Base-by-base conservation (phyloP, 2,329 filamentous ascomycete genomes). In the Pseudogymnoascus sp. region DNA sequence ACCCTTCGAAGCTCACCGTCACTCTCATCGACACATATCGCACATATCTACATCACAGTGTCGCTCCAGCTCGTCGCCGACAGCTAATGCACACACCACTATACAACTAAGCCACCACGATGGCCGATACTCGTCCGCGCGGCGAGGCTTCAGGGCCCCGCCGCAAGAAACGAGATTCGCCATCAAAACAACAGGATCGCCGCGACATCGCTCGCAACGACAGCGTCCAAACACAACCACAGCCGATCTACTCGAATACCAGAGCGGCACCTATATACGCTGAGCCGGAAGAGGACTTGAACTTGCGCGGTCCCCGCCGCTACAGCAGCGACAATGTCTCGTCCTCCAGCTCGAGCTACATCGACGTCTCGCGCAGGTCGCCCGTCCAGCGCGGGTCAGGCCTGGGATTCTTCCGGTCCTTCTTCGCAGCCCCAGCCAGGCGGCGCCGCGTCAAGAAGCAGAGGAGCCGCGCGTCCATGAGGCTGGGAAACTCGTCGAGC, bases 341-440 rank as follows among this genome's bases (percentile, higher is more conserved):
- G 61, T 84, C 79, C 37, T 80, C 80, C 41, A 82, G 80, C 14
- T 80, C 79, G 14, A 87, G 85, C 1, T 78, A 86, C 61, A 73
- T 89, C 60, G 86, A 90, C 68, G 86, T 90, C 59, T 88, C 87
- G 57, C 79, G 79, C 38, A 75, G 78, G 54, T 78, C 79, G 59
- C 77, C 77, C 16, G 75, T 74, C 39, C 77, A 76, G 6, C 75
- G 78, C 60, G 74, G 77, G 39, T 30, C 30, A 14, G 33, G 16
- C 35, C 78, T 81, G 63, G 82, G 85, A 38, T 78, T 84, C 60
- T 75, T 91, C 43, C 75, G 75, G 61, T 79, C 83, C 14, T 89
- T 90, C 69, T 88, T 88, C 71, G 82, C 78, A 4, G 77, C 83
- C 5, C 81, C 82, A 12, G 83, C 86, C 66, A 81, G 79, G 35